A percentile compares a stretch with the other conserved stretches of the same genome.
phyloP scores from a whole-genome alignment of 805 yeast species.

The Saccharomyces cerevisiae region DNA sequence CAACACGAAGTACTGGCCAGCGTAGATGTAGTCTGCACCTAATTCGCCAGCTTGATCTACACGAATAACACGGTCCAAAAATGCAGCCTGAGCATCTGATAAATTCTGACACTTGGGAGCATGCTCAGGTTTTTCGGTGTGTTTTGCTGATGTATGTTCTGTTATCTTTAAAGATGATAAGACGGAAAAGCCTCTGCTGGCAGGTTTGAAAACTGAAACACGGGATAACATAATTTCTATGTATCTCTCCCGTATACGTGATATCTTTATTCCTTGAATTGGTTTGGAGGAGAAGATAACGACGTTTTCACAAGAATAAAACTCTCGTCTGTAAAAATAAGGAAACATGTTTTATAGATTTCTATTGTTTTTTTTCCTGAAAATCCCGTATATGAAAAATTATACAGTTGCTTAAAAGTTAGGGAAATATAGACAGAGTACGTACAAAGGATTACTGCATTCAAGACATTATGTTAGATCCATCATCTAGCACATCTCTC shows the following conservation, averaged over 20 bases:
- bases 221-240: not conserved
- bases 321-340: not conserved
- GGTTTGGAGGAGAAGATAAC: not conserved
- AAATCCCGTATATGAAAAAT: not conserved
- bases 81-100: conserved; percentile 54
- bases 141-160: not conserved
- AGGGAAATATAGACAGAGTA: not conserved
- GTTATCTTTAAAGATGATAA: not conserved
- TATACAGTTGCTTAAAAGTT: not conserved
- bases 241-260: not conserved
- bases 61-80: conserved; percentile 63
- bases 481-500: conserved; percentile 29
- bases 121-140: not conserved
- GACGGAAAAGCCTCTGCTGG: not conserved
- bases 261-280: not conserved
- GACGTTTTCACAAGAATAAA: not conserved
- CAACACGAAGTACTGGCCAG: conserved; percentile 78
- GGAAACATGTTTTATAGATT: not conserved
- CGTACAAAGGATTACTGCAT: not conserved
- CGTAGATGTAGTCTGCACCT: conserved; percentile 89
- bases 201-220: not conserved
- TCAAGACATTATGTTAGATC: conserved; percentile 10
- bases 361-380: not conserved
- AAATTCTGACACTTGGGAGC: conserved; percentile 22
- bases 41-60: conserved; percentile 98